Evolutionary conservation across 805 yeast genomes (phyloP).

Genomic region (Cyberlindnera veronae): DNA sequence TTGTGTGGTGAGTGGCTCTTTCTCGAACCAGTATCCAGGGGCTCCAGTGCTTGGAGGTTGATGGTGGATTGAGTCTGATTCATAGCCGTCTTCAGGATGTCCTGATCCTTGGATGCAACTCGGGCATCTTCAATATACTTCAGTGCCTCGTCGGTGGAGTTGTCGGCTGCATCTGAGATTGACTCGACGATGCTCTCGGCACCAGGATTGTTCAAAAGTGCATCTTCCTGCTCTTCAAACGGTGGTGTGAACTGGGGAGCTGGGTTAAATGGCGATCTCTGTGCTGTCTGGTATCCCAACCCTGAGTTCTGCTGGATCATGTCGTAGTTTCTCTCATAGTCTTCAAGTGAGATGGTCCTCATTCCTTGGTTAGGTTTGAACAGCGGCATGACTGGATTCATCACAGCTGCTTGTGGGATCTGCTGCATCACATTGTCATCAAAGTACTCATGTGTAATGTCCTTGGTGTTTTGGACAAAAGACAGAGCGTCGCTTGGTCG

Average conservation of each 20-base stretch:
- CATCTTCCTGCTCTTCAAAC: conserved; percentile 4
- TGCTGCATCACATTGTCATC: conserved; percentile 16
- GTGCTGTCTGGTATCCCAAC: neutral
- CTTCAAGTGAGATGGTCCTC: conserved; percentile 23
- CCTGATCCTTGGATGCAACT: conserved; percentile 5
- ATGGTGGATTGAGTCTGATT: conserved; percentile 20
- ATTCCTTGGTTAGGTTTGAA: conserved; percentile 11
- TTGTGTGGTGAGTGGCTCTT: conserved; percentile 26
- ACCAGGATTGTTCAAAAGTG: neutral
- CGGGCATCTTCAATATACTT: conserved; percentile 20
- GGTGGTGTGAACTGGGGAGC: conserved; percentile 2
- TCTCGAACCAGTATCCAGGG: conserved; percentile 6
- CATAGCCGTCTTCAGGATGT: conserved; percentile 16
- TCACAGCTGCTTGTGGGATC: conserved; percentile 23
- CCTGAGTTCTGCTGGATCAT: conserved; percentile 5
- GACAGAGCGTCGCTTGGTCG: neutral
- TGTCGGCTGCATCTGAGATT: conserved; percentile 4
- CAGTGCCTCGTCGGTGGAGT: conserved; percentile 26
- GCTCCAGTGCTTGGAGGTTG: conserved; percentile 14
- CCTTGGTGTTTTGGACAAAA: conserved; percentile 8
- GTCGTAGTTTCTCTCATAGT: conserved; percentile 18
- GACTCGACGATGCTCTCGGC: conserved; percentile 1
- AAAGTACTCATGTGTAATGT: conserved; percentile 9
- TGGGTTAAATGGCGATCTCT: neutral
- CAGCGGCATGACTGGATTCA: conserved; percentile 17